Evolutionary conservation across 495 filamentous ascomycete genomes (phyloP).

Genomic region (Terfezia claveryi): DNA sequence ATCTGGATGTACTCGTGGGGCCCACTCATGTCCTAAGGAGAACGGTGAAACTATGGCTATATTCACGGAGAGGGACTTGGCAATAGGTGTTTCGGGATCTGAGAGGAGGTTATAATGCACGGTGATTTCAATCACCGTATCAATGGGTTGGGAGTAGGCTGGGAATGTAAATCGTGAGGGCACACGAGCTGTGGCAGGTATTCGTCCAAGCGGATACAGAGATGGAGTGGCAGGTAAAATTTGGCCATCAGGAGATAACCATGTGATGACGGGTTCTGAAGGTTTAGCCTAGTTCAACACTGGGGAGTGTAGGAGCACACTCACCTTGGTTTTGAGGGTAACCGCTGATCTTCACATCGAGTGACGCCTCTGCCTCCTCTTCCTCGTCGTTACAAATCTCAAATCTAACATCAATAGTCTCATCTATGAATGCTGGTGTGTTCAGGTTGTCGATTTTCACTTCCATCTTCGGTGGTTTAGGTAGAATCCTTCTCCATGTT

Average conservation of each 20-base stretch:
- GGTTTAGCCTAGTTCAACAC: slow-evolving; percentile 14
- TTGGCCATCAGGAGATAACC: slow-evolving; percentile 4
- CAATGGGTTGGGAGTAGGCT: slow-evolving; percentile 29
- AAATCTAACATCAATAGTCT: slow-evolving; percentile 43
- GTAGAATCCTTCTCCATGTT: slow-evolving; percentile 35
- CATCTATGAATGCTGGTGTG: slow-evolving; percentile 59
- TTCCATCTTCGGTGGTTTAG: slow-evolving; percentile 80
- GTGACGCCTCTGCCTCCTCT: slow-evolving; percentile 43
- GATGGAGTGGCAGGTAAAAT: slow-evolving; percentile 4
- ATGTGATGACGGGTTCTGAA: slow-evolving; percentile 12
- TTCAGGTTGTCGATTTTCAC: slow-evolving; percentile 37
- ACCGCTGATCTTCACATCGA: slow-evolving; percentile 47
- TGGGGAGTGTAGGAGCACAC: background rate
- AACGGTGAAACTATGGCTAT: slow-evolving; percentile 62
- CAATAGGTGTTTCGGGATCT: slow-evolving; percentile 65
- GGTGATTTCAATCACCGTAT: slow-evolving; percentile 48
- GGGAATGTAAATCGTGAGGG: slow-evolving; percentile 30
- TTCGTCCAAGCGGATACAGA: slow-evolving; percentile 25
- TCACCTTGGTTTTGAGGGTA: slow-evolving; percentile 14
- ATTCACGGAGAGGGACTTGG: slow-evolving; percentile 41
- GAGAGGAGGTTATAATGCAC: slow-evolving; percentile 55
- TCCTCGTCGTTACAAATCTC: slow-evolving; percentile 67
- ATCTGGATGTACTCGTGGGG: slow-evolving; percentile 49
- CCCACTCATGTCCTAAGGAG: slow-evolving; percentile 68
- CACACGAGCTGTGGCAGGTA: slow-evolving; percentile 18